phyloP scores from a whole-genome alignment of 2,329 filamentous ascomycete genomes.

The Colletotrichum godetiae region DNA sequence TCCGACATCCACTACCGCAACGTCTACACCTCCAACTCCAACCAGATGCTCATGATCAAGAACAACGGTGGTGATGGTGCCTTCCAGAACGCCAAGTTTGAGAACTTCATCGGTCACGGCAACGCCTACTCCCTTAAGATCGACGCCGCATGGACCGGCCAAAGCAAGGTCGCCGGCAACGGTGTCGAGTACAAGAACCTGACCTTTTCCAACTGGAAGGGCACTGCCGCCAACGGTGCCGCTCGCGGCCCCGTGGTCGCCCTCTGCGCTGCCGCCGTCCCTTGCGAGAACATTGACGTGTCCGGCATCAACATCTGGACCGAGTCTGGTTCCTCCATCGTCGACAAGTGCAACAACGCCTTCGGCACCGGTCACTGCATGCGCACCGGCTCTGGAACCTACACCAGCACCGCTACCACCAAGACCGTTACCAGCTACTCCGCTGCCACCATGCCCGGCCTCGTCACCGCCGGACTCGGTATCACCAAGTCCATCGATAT shows the following conservation, averaged over 20 bases:
- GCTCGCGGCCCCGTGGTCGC: slow-evolving; percentile 65
- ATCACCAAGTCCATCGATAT: slow-evolving; percentile 22
- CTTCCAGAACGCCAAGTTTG: slow-evolving; percentile 61
- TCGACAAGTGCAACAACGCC: slow-evolving; percentile 59
- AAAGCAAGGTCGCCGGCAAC: slow-evolving; percentile 53
- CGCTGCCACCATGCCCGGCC: slow-evolving; percentile 26
- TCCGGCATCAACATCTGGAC: slow-evolving; percentile 65
- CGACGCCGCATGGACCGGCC: slow-evolving; percentile 63
- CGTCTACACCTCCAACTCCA: slow-evolving; percentile 68
- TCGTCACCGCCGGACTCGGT: slow-evolving; percentile 25
- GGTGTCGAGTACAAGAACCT: slow-evolving; percentile 66
- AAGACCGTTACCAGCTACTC: slow-evolving; percentile 22
- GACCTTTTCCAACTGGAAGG: slow-evolving; percentile 66
- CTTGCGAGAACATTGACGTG: slow-evolving; percentile 64
- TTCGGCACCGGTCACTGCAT: slow-evolving; percentile 59
- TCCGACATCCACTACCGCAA: slow-evolving; percentile 65
- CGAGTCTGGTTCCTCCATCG: slow-evolving; percentile 53
- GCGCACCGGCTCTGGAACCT: slow-evolving; percentile 18
- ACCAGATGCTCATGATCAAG: slow-evolving; percentile 74
- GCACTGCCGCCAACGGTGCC: slow-evolving; percentile 60
- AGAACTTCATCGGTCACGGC: slow-evolving; percentile 69
- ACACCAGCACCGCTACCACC: slow-evolving; percentile 26
- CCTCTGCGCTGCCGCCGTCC: slow-evolving; percentile 59
- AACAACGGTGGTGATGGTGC: slow-evolving; percentile 67
- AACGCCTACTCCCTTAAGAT: slow-evolving; percentile 70